Base-by-base conservation (phyloP, 208 protist species). In the Crithidia fasciculata region DNA sequence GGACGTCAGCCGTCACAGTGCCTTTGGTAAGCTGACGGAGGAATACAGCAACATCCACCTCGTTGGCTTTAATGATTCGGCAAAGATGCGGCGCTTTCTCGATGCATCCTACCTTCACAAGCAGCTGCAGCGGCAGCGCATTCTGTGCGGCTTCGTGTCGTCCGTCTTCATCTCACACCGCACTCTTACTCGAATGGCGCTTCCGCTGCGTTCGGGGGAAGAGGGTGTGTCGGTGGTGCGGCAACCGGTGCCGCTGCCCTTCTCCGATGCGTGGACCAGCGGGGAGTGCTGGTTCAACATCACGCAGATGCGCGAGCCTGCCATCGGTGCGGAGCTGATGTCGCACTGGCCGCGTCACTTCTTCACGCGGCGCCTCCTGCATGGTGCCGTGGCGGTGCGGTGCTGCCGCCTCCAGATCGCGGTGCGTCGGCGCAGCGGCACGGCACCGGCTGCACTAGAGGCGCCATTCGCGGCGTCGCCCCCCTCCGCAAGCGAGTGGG, bases 241-340 rank as follows among this genome's bases (percentile, higher is more conserved):
- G 8, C 4, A 18, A 5, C 75, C 81, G 2, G 53, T 74, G 16
- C 58, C 36, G 19, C 52, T 89, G 47, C 60, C 62, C 12, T 72
- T 47, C 18, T 40, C 37, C 7, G 18, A 72, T 8, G 69, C 73
- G 4, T 81, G 64, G 66, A 41, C 65, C 9, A 75, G 62, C n/a
- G 57, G 66, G 40, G 74, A 85, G 18, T 91, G 83, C 76, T 89
- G 84, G 81, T 94, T 91, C 71, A 96, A 96, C 76, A 56, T 90
- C 2, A 68, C 80, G 16, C 91, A 96, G 74, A 74, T 96, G 56
- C 57, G 66, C 19, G 89, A 96, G 72, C 78, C 87, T 3, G 39
- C 60, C 2, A 52, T 90, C 9, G 78, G 72, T 8, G 74, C 80
- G 28, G 81, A 84, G 69, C 77, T 94, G 28, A 39, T 85, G 47